Evolutionary conservation across 2,329 filamentous ascomycete genomes (phyloP), one percentile per base, ranked within the genome.

Genomic region (Aspergillus terreus): DNA sequence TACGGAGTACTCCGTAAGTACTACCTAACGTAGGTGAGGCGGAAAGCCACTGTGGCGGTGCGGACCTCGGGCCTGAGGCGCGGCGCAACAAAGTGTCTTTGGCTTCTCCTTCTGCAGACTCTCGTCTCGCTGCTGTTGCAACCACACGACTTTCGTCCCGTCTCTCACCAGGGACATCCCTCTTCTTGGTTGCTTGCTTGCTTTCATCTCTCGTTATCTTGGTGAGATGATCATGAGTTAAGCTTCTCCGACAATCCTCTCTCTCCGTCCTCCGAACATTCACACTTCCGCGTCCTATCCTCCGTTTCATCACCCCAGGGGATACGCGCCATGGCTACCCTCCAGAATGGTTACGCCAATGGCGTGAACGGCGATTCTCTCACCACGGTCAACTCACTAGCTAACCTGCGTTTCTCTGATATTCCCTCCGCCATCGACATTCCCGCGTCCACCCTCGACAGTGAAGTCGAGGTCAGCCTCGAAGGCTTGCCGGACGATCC

Each of bases 401-500:
- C 69, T 56, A 60, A 67, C 56, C 54, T 66, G 56, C 82, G 83
- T 47, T 86, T 84, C 68, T 78, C 80, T 51, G 80, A 84, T 62
- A 82, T 86, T 43, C 83, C 83, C 36, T 76, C 78, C 47, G 78
- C 80, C 51, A 83, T 86, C 64, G 83, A 84, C 63, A 84, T 86
- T 63, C 82, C 83, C 50, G 81, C 85, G 51, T 79, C 78, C 49
- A 83, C 77, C 53, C 75, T 76, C 49, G 82, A 85, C 61, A 82
- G 79, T 56, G 82, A 84, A 62, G 94, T 99, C 70, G 94, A 97
- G 75, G 90, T 99, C 64, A 90, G 95, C 67, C 83, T 97, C 49
- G 87, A 92, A 67, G 90, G 92, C 58, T 84, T 96, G 36, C 83
- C 92, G 54, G 94, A 97, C 69, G 94, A 97, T 67, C 90, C 90